Conservation (phyloP, 2,329 filamentous ascomycete species). For the Sphaceloma murrayae region DNA sequence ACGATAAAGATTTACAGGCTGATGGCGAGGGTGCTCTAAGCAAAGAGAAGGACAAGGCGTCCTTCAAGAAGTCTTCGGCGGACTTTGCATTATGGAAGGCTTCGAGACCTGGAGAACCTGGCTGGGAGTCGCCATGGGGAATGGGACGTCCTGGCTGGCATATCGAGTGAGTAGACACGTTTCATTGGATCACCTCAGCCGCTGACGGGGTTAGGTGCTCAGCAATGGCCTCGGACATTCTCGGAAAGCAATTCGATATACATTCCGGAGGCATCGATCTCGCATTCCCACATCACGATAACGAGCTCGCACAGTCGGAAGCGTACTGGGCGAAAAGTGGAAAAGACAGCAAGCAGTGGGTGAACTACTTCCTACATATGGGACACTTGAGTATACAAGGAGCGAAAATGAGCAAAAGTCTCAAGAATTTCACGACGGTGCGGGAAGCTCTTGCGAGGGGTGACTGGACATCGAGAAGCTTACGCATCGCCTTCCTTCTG, state of each 20-base stretch:
- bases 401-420: constrained; percentile 88
- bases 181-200: too few relatives aligned
- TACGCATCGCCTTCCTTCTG: constrained; percentile 79
- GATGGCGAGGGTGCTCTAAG: constrained; percentile 81
- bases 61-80: constrained; percentile 62
- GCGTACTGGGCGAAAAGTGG: constrained; percentile 56
- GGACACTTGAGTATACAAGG: constrained; percentile 82
- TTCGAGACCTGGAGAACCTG: constrained; percentile 83
- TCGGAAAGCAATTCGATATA: constrained; percentile 79
- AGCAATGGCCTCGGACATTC: constrained; percentile 84
- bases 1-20: constrained; percentile 71
- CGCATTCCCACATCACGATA: constrained; percentile 85
- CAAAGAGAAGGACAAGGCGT: constrained; percentile 37
- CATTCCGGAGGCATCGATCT: constrained; percentile 90
- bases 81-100: constrained; percentile 95
- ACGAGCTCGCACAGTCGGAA: constrained; percentile 82
- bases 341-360: constrained; percentile 55
- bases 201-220: too few relatives aligned
- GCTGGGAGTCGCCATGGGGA: constrained; percentile 83
- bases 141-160: constrained; percentile 87
- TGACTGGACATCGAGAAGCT: constrained; percentile 65
- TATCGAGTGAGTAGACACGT: too few relatives aligned
- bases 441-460: constrained; percentile 62
- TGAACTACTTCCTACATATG: constrained; percentile 95
- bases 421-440: constrained; percentile 96